Percentiles rank a stretch among this genome's conserved stretches.
Conservation (phyloP, 257 asterid genomes). For the Gardenia jasminoides region DNA sequence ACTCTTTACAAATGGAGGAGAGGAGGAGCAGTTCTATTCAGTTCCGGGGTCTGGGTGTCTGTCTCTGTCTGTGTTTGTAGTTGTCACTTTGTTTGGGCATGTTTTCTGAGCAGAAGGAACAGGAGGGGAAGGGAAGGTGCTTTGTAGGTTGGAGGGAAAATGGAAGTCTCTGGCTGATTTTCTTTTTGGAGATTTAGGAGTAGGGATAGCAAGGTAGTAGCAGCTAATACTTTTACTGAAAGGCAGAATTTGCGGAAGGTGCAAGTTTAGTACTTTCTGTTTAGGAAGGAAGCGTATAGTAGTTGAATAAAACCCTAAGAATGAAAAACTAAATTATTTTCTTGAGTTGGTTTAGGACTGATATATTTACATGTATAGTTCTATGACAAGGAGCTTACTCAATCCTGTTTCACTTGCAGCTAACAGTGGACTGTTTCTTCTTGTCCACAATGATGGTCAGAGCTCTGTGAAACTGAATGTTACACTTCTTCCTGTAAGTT, state of each 20-base stretch:
- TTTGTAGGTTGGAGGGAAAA: background rate
- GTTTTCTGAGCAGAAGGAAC: background rate
- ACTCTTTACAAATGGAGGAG: background rate
- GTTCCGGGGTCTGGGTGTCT: background rate
- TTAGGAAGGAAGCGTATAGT: background rate
- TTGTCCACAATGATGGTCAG: conserved; percentile 30
- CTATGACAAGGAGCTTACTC: background rate
- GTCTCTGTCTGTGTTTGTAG: background rate
- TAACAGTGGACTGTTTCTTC: conserved; percentile 15
- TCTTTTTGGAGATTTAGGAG: background rate
- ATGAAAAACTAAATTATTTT: background rate
- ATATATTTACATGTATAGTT: background rate
- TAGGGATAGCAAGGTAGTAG: background rate
- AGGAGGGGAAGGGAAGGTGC: background rate
- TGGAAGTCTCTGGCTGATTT: background rate
- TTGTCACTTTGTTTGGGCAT: background rate
- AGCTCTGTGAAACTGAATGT: conserved; percentile 21
- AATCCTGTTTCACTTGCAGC: conserved; percentile 21
- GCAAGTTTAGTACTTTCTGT: background rate
- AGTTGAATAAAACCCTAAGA: too few species aligned
- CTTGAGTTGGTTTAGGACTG: background rate
- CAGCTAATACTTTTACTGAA: background rate
- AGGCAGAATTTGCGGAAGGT: background rate
- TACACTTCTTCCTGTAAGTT: conserved; percentile 22
- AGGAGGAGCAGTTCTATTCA: background rate